Evolutionary conservation across 169 alveolate genomes (phyloP).

Genomic region (Perkinsus olseni): DNA sequence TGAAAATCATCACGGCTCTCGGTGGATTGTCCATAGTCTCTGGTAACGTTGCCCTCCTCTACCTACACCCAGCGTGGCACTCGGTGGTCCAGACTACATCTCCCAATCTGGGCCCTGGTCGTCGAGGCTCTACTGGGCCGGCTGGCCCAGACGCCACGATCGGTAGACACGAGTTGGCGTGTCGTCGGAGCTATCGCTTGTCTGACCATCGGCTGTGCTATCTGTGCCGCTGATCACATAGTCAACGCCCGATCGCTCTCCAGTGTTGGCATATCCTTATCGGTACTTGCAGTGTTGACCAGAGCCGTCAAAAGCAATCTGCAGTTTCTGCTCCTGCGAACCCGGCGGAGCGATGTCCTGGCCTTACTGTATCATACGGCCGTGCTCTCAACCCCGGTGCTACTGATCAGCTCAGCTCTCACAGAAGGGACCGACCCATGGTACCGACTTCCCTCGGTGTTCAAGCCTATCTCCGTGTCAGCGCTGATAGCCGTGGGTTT

Average conservation of each 20-base stretch:
- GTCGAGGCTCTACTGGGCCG: background rate
- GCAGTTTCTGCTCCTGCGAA: background rate
- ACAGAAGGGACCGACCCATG: background rate
- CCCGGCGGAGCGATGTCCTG: background rate
- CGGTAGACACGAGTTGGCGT: background rate
- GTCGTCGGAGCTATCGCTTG: background rate
- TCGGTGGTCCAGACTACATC: background rate
- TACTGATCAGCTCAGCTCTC: background rate
- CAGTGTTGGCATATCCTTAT: background rate
- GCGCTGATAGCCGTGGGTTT: background rate
- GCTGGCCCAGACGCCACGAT: background rate
- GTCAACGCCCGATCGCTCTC: background rate
- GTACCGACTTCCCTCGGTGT: background rate
- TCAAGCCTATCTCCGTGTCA: background rate
- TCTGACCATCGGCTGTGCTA: background rate
- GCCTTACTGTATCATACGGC: background rate
- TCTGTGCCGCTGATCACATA: background rate
- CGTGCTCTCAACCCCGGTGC: background rate
- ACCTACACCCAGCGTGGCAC: background rate
- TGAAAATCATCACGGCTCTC: background rate
- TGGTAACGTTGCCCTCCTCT: background rate
- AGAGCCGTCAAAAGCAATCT: background rate
- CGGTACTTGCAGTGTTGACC: background rate
- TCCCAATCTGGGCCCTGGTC: background rate
- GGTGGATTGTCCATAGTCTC: background rate